Percentiles rank a stretch among this genome's conserved stretches.
phyloP scores from a whole-genome alignment of 768 basidiomycete species.

The Pholiota conissans region DNA sequence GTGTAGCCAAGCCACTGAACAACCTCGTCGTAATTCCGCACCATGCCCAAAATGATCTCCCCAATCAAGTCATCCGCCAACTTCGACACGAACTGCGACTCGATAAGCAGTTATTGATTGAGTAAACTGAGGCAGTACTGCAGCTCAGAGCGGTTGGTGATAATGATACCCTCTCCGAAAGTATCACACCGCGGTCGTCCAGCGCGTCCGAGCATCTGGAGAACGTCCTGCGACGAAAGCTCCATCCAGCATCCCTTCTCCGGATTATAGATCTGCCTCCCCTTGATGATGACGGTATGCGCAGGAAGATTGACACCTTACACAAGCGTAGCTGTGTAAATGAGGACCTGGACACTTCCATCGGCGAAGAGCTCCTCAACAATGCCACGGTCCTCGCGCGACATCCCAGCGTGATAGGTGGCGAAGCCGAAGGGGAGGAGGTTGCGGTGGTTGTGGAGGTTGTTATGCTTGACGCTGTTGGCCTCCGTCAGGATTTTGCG shows the following conservation, averaged over 20 bases:
- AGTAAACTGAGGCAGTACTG: conserved; percentile 95
- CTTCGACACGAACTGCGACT: conserved; percentile 90
- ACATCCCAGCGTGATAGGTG: conserved; percentile 98
- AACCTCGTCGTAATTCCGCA: conserved; percentile 94
- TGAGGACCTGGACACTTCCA: conserved; percentile 89
- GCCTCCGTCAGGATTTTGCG: conserved; percentile 88
- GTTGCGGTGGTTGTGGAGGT: conserved; percentile 86
- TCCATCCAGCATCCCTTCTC: conserved; percentile 99
- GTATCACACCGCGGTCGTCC: conserved; percentile 98
- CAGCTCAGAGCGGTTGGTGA: conserved; percentile 95
- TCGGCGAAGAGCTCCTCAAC: conserved; percentile 97
- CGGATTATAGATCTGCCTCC: conserved; percentile 99
- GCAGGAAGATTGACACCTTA: conserved; percentile 99
- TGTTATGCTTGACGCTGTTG: conserved; percentile 75
- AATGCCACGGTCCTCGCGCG: conserved; percentile 82
- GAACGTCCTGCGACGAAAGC: conserved; percentile 90
- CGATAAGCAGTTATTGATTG: conserved; percentile 98
- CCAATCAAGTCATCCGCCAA: conserved; percentile 96
- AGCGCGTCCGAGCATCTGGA: conserved; percentile 98
- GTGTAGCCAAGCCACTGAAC: conserved; percentile 98
- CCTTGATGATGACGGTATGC: conserved; percentile 98
- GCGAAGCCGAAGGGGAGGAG: conserved; percentile 95
- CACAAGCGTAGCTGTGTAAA: conserved; percentile 96
- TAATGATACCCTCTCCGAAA: conserved; percentile 96
- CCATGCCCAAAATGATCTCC: conserved; percentile 92